phyloP scores from a whole-genome alignment of 2,329 filamentous ascomycete genomes.

The Zymoseptoria tritici region DNA sequence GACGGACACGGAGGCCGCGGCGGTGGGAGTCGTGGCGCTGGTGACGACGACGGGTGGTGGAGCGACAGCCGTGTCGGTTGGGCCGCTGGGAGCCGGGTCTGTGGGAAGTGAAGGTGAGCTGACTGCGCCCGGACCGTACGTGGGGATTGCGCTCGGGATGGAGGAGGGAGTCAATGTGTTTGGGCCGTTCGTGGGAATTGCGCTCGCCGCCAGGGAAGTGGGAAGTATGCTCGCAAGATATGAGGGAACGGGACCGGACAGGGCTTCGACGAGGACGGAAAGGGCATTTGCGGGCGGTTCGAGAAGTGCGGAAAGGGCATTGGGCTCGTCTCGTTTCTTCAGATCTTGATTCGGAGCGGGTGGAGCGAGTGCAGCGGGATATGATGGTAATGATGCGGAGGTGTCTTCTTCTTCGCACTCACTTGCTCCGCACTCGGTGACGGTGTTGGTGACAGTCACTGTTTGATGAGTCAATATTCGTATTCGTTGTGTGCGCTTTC shows the following conservation, averaged over 20 bases:
- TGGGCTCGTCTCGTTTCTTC: constrained; percentile 1
- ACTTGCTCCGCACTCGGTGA: constrained; percentile 17
- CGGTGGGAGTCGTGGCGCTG: background rate
- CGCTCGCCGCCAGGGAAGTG: constrained; percentile 2
- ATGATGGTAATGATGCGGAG: constrained; percentile 5
- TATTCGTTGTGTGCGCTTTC: background rate
- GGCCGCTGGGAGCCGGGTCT: constrained; percentile 8
- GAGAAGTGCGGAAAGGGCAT: constrained; percentile 15
- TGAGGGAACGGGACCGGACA: constrained; percentile 7
- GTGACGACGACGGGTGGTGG: constrained; percentile 5
- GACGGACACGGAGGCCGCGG: background rate
- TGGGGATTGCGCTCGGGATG: constrained; percentile 1
- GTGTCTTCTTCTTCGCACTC: constrained; percentile 12
- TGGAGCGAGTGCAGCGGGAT: constrained; percentile 7
- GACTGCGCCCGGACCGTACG: constrained; percentile 4
- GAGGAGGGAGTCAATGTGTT: background rate
- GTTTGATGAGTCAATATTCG: constrained; percentile 11
- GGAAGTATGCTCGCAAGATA: background rate
- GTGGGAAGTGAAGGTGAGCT: constrained; percentile 15
- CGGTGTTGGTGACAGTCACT: constrained; percentile 6
- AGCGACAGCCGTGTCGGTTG: constrained; percentile 3
- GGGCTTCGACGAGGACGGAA: constrained; percentile 4
- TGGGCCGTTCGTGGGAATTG: background rate
- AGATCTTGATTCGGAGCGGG: background rate
- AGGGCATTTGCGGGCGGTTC: constrained; percentile 7